phyloP scores from a whole-genome alignment of 495 filamentous ascomycete species.

The Penicillium pancosmium region DNA sequence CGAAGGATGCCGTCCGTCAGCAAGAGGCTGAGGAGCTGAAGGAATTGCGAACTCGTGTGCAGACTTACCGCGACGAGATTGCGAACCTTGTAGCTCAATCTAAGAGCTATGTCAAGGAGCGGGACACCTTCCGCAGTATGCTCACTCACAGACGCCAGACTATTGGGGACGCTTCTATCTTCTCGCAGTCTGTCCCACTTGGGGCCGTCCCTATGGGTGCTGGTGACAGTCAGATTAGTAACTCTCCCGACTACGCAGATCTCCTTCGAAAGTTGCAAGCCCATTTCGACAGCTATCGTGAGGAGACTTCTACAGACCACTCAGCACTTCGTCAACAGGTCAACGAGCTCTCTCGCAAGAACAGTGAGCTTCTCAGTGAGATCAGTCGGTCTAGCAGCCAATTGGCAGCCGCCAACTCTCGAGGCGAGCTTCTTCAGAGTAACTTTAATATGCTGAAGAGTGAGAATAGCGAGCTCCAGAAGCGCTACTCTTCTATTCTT shows the following conservation, averaged over 20 bases:
- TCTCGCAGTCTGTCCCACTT: slow-evolving; percentile 64
- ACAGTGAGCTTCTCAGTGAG: slow-evolving; percentile 78
- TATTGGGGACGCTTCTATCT: slow-evolving; percentile 60
- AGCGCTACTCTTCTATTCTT: slow-evolving; percentile 70
- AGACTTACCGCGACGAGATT: slow-evolving; percentile 71
- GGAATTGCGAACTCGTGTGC: slow-evolving; percentile 63
- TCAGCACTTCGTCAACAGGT: slow-evolving; percentile 83
- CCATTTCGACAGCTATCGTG: slow-evolving; percentile 87
- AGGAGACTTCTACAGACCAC: slow-evolving; percentile 78
- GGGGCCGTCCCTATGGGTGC: slow-evolving; percentile 47
- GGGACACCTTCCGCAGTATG: slow-evolving; percentile 96
- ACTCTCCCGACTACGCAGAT: slow-evolving; percentile 63
- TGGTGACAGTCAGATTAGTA: slow-evolving; percentile 42
- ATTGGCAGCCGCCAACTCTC: slow-evolving; percentile 75
- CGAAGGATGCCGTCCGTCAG: slow-evolving; percentile 66
- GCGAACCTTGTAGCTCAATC: slow-evolving; percentile 75
- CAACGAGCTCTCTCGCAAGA: slow-evolving; percentile 78
- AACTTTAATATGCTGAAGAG: slow-evolving; percentile 80
- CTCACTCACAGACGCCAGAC: slow-evolving; percentile 72
- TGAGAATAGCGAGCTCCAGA: slow-evolving; percentile 84
- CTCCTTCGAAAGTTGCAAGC: slow-evolving; percentile 81
- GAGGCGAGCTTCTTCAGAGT: slow-evolving; percentile 86
- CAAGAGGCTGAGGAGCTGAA: slow-evolving; percentile 74
- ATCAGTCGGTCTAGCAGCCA: slow-evolving; percentile 77
- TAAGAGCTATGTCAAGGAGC: slow-evolving; percentile 91